Percentiles rank a stretch among this genome's conserved stretches.
Conservation (phyloP, 2,329 filamentous ascomycete species). For the Aspergillus neoniger region DNA sequence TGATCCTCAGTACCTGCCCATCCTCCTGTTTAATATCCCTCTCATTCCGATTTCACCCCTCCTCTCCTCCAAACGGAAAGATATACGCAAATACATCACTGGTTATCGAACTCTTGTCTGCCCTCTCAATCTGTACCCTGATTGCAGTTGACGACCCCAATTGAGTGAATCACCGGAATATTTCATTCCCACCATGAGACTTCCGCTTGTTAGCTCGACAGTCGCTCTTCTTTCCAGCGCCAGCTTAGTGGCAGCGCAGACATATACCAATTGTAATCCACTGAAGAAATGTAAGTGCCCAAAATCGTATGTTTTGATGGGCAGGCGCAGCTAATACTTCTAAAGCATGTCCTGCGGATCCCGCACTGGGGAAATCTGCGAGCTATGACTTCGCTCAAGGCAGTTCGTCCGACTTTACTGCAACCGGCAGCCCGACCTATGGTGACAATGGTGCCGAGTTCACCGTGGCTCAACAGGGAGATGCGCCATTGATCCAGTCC, state of each 20-base stretch:
- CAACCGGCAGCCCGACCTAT: slow-evolving; percentile 71
- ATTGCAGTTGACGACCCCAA: not conserved
- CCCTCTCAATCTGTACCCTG: not conserved
- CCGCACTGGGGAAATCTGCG: slow-evolving; percentile 80
- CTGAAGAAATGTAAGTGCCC: slow-evolving; percentile 37
- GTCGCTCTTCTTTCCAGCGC: slow-evolving; percentile 32
- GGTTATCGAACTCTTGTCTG: not conserved
- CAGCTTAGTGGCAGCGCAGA: slow-evolving; percentile 41
- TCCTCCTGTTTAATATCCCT: not conserved
- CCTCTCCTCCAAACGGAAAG: not conserved
- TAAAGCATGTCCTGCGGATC: slow-evolving; percentile 68
- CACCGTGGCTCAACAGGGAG: slow-evolving; percentile 73
- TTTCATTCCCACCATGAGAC: slow-evolving; percentile 34
- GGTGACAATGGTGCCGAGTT: slow-evolving; percentile 75
- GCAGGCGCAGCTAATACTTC: slow-evolving; percentile 11
- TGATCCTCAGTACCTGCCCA: too few species aligned
- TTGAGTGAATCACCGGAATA: not conserved
- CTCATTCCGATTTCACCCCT: not conserved
- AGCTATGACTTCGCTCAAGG: slow-evolving; percentile 81
- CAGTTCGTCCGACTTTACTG: slow-evolving; percentile 74
- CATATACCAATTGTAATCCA: slow-evolving; percentile 48
- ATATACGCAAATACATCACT: not conserved
- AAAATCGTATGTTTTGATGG: not conserved
- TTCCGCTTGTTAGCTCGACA: slow-evolving; percentile 28
- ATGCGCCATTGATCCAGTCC: slow-evolving; percentile 82